Evolutionary conservation across 768 basidiomycete genomes (phyloP).

Genomic region (Rhodotorula sphaerocarpa): DNA sequence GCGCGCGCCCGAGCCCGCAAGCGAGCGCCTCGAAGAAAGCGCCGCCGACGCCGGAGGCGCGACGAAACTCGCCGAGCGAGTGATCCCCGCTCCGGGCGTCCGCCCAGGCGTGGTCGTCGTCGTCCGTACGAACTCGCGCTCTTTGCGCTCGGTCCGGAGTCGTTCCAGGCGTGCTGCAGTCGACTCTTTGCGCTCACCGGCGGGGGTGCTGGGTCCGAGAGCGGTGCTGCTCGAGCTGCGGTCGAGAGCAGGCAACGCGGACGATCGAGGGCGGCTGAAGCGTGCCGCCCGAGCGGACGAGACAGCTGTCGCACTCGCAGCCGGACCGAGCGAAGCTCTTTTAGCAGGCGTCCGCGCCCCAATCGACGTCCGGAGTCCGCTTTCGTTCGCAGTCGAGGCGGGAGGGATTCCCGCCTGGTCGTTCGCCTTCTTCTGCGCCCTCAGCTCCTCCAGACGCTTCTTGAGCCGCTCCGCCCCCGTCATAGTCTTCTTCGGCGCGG

Average conservation of each 20-base stretch:
- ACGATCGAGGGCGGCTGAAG: not conserved
- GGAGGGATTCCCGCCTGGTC: too few species aligned
- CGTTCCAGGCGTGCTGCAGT: constrained; percentile 14
- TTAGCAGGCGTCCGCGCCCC: not conserved
- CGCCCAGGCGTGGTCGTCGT: not conserved
- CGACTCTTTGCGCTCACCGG: constrained; percentile 29
- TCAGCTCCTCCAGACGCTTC: constrained; percentile 12
- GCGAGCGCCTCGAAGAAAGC: not conserved
- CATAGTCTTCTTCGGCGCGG: not conserved
- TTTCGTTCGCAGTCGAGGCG: too few species aligned
- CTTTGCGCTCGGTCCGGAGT: not conserved
- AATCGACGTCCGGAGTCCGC: too few species aligned
- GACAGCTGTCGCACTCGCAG: not conserved
- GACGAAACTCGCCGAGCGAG: not conserved
- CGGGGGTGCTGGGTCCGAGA: constrained; percentile 1
- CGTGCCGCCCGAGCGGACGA: too few species aligned
- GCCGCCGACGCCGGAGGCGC: not conserved
- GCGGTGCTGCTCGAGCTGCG: not conserved
- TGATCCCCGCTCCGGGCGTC: not conserved
- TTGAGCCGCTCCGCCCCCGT: constrained; percentile 14
- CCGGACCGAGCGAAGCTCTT: not conserved
- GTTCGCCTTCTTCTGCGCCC: constrained; percentile 1
- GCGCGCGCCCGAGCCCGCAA: too few species aligned
- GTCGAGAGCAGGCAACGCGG: too few species aligned
- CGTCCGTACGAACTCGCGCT: constrained; percentile 5